Conservation (phyloP, 148 eudicot species). For the Diospyros kaki region DNA sequence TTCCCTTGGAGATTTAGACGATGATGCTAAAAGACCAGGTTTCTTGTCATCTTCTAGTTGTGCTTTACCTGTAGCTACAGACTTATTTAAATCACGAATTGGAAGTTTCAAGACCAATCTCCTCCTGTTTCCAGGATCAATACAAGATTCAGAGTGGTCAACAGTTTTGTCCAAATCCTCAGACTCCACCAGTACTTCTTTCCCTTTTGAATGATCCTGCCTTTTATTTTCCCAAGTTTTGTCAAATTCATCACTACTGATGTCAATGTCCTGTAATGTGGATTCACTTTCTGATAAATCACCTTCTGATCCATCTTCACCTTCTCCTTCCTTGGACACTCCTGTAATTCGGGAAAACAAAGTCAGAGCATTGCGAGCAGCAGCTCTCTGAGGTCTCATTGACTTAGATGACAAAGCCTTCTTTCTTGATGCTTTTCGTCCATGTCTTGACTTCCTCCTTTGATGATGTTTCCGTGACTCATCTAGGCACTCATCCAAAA, state of each 20-base stretch:
- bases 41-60: slow-evolving; percentile 19
- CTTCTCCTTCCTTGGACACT: slow-evolving; percentile 43
- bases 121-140: slow-evolving; percentile 40
- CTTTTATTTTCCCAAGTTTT: slow-evolving; percentile 32
- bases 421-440: slow-evolving; percentile 45
- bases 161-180: slow-evolving; percentile 38
- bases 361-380: slow-evolving; percentile 90
- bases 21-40: slow-evolving; percentile 45
- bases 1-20: slow-evolving; percentile 35
- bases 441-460: slow-evolving; percentile 44
- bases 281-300: slow-evolving; percentile 81
- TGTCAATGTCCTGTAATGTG: slow-evolving; percentile 50
- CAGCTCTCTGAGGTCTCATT: slow-evolving; percentile 85
- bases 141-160: slow-evolving; percentile 36
- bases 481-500: slow-evolving; percentile 64
- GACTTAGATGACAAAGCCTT: slow-evolving; percentile 53
- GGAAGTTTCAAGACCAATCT: slow-evolving; percentile 69
- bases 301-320: slow-evolving; percentile 41
- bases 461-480: slow-evolving; percentile 30
- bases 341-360: slow-evolving; percentile 83
- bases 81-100: slow-evolving; percentile 45
- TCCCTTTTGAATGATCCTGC: slow-evolving; percentile 53
- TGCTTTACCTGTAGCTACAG: slow-evolving; percentile 18
- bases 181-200: slow-evolving; percentile 48
- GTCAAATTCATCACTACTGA: slow-evolving; percentile 76